Percentiles rank a stretch among this genome's conserved stretches.
These are phyloP conservation scores for Pseudogymnoascus sp. DNA, from an alignment of 2,329 filamentous ascomycete species.

Conservation along the genomic window DNA sequence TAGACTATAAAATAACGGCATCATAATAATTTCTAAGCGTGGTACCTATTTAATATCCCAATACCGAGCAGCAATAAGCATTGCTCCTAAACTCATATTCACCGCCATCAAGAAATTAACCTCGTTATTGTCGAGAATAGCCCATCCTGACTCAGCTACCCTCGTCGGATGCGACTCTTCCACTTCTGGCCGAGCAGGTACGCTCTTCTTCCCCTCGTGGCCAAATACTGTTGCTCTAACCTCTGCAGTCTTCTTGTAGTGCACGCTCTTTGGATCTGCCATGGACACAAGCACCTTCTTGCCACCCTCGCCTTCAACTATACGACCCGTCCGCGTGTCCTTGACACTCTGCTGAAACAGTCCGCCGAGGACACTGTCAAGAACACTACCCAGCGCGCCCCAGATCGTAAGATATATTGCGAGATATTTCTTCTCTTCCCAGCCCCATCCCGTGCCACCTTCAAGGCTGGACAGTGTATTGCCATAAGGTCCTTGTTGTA, in stretches of 20 bases:
- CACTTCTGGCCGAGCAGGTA: conserved; percentile 33
- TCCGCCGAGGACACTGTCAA: conserved; percentile 84
- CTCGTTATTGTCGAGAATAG: conserved; percentile 88
- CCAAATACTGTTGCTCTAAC: conserved; percentile 38
- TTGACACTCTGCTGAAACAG: conserved; percentile 79
- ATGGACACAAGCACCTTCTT: conserved; percentile 44
- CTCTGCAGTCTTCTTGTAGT: conserved; percentile 30
- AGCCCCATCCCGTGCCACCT: conserved; percentile 45
- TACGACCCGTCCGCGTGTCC: conserved; percentile 75
- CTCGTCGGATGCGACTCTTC: conserved; percentile 28
- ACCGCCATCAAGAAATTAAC: conserved; percentile 91
- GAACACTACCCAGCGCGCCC: conserved; percentile 70
- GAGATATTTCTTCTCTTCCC: conserved; percentile 44
- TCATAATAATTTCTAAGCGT: background rate
- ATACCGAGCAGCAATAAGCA: conserved; percentile 46
- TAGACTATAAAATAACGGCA: background rate
- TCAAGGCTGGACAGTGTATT: conserved; percentile 22
- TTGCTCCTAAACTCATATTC: conserved; percentile 70
- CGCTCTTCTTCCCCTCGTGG: conserved; percentile 37
- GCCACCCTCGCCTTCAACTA: conserved; percentile 81
- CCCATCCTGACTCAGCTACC: conserved; percentile 58
- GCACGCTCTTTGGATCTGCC: conserved; percentile 24
- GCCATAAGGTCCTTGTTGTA: background rate
- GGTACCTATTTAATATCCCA: conserved; percentile 11
- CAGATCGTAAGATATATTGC: conserved; percentile 55